Conservation (phyloP, 169 alveolate genomes). For the Babesia ovata region DNA sequence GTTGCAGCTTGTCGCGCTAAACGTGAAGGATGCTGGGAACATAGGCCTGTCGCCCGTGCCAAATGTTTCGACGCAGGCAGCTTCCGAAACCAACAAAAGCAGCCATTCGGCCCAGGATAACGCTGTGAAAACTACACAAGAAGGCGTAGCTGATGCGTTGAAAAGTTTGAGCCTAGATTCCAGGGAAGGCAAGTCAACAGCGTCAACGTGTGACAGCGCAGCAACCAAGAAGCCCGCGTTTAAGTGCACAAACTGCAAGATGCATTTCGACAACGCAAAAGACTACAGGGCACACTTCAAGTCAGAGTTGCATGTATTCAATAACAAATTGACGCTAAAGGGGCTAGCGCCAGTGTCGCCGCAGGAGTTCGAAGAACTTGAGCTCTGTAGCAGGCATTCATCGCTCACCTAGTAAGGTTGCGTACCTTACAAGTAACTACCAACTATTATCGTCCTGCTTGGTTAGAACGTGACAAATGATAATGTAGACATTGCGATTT, state of each 20-base stretch:
- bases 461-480: too few species aligned
- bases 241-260: conserved; percentile 75
- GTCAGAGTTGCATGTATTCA: conserved; percentile 81
- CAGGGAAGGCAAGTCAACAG: background rate
- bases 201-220: background rate
- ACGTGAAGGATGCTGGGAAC: conserved; percentile 63
- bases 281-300: conserved; percentile 77
- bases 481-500: too few species aligned
- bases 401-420: conserved; percentile 62
- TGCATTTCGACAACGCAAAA: conserved; percentile 64
- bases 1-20: conserved; percentile 54
- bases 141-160: background rate
- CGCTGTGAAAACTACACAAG: background rate
- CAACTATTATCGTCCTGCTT: too few species aligned
- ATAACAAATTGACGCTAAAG: conserved; percentile 77
- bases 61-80: background rate
- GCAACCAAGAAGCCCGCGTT: conserved; percentile 46
- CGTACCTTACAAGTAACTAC: too few species aligned
- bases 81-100: background rate
- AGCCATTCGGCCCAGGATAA: background rate
- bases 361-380: conserved; percentile 74
- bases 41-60: conserved; percentile 1
- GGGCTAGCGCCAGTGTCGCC: conserved; percentile 78
- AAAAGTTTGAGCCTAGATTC: background rate
- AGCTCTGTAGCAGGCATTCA: conserved; percentile 51